Evolutionary conservation across 352 stramenopile genomes (phyloP), one percentile per base, ranked within the genome.

Genomic region (Globisporangium splendens): DNA sequence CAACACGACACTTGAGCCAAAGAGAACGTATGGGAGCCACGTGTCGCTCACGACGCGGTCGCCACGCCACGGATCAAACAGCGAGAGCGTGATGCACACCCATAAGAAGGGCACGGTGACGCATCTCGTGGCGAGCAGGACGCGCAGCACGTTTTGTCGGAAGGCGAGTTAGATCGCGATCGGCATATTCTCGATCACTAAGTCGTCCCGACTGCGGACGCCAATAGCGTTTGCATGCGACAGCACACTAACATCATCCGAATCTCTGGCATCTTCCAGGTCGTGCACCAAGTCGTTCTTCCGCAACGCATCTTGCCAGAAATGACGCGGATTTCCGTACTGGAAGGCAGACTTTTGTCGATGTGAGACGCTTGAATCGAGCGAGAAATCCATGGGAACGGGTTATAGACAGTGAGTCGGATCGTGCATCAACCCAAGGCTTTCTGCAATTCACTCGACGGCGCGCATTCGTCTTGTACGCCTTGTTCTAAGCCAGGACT

Each of bases 141-240:
- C 5, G 8, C 54, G 51, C 8, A 73, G 48, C 2, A 66, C 56
- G 13, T 54, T 63, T 12, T 65, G 56, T 0, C 63, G 66, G 35
- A 73, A 73, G 14, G 59, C 62, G 22, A 42, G 35, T 43, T 70
- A 58, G 42, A 68, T 58, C 8, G 55, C 15, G 4, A 31, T 0
- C 0, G 55, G 2, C 3, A 68, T 33, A 11, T 63, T 50, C 20
- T 39, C 41, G 17, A 70, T 52, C 11, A 68, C 15, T 1, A 63
- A 12, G 1, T 62, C 61, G 14, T 56, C 52, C 38, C 38, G 22
- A 20, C 24, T 18, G 43, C 50, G 60, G 2, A 14, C 6, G 10
- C 3, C 5, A 20, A 15, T 7, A 24, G 21, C 51, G 21, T 49
- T 41, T 15, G 14, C 7, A 20, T 20, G 8, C 48, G n/a, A 28